phyloP scores from a whole-genome alignment of 805 yeast genomes.

The Hanseniaspora lindneri region DNA sequence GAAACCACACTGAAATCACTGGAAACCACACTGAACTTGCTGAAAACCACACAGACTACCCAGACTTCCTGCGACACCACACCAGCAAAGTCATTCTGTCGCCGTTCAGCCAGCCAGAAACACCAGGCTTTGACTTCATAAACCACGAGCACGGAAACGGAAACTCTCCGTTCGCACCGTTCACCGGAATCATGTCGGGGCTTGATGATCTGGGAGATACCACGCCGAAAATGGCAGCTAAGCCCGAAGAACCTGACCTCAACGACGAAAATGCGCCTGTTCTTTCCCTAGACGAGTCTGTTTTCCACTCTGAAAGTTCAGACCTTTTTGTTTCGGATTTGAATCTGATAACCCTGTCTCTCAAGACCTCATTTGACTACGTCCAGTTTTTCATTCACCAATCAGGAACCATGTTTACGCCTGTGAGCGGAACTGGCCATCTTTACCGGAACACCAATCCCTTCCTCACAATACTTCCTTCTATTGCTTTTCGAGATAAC shows the following conservation, averaged over 20 bases:
- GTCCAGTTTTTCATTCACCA: constrained; percentile 7
- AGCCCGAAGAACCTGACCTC: background rate
- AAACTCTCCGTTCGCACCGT: background rate
- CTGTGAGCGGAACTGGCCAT: constrained; percentile 8
- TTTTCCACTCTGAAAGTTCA: background rate
- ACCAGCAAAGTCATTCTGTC: background rate
- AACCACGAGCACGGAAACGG: background rate
- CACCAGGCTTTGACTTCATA: background rate
- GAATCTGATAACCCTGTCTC: background rate
- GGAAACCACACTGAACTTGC: too few relatives aligned
- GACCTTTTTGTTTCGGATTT: background rate
- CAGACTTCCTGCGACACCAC: background rate
- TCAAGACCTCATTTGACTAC: constrained; percentile 8
- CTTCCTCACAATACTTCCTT: background rate
- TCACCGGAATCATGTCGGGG: background rate
- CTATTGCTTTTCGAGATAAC: constrained; percentile 4
- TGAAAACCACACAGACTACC: too few relatives aligned
- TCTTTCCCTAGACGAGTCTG: constrained; percentile 7
- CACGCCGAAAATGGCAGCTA: background rate
- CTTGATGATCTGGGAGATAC: background rate
- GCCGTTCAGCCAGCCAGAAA: background rate
- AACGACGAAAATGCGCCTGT: background rate
- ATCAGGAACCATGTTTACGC: constrained; percentile 9
- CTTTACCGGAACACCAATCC: constrained; percentile 10
- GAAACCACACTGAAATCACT: too few relatives aligned